Conservation (phyloP, 257 asterid species). For the Primulina huaijiensis region DNA sequence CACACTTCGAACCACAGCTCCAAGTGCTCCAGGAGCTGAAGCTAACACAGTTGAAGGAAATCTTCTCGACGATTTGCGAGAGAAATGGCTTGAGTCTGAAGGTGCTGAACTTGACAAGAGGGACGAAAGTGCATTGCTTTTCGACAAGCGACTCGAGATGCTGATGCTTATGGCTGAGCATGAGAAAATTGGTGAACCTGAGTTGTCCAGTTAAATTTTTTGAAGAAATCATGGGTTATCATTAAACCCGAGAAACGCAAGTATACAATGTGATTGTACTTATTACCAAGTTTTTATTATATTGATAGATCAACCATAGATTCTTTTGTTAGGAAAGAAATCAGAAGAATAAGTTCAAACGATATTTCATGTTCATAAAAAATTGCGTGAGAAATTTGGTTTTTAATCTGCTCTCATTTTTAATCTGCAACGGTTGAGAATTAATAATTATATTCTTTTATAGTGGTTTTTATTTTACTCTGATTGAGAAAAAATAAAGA, state of each 20-base stretch:
- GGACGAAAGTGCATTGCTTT: constrained; percentile 67
- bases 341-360: too few relatives aligned
- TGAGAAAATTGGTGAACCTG: constrained; percentile 41
- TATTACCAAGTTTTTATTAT: neutral
- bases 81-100: constrained; percentile 91
- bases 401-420: too few relatives aligned
- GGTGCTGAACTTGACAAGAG: constrained; percentile 76
- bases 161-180: constrained; percentile 60
- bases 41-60: constrained; percentile 53
- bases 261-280: neutral
- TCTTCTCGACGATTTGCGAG: constrained; percentile 79
- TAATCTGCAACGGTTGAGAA: neutral
- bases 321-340: neutral
- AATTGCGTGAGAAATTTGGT: too few relatives aligned
- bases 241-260: neutral
- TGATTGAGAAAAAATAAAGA: neutral
- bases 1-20: constrained; percentile 70
- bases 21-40: constrained; percentile 93
- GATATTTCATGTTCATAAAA: neutral
- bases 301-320: neutral
- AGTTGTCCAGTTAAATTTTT: constrained; percentile 4
- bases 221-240: neutral
- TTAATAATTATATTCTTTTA: too few relatives aligned
- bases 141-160: constrained; percentile 93
- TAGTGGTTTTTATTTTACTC: neutral